Base-by-base conservation (phyloP, 1,139 yeast species). In the Blastobotrys ciferrii region DNA sequence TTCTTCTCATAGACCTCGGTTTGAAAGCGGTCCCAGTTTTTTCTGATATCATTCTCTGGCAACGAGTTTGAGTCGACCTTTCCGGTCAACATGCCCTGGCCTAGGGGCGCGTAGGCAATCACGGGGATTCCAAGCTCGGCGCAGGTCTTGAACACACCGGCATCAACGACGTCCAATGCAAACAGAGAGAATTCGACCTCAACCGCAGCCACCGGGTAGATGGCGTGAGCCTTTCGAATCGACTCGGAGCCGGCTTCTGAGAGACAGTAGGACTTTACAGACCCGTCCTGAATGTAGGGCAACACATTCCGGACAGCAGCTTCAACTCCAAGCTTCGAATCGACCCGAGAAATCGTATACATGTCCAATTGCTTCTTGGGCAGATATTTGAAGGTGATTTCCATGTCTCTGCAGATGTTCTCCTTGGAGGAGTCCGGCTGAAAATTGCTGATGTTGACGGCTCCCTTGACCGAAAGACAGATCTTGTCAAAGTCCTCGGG, bases 11-110 rank as follows among this genome's bases (percentile, higher is more conserved):
- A 70, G 60, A 73, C 74, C 45, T 84, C 91, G 33, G 74, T 79
- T 31, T 66, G 63, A 68, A 85, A 86, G 56, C 84, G 76, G 47
- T 80, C 91, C 37, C 80, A 61, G 40, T 31, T 32, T n/a, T 57
- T 59, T 56, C 88, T 74, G 49, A 79, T 51, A 61, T 84, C 94
- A 46, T 77, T 81, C 43, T 72, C 71, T 18, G 80, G 76, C 41
- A 81, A 62, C 47, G 74, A 76, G 3, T 69, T 69, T 3, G 68
- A 58, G 40, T 69, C 76, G 50, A 80, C 75, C 14, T 70, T 55
- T 49, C 92, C 94, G 5, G 94, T 82, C 52, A 88, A 74, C 50
- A 81, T 67, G 0, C 96, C 96, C 60, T 86, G 74, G n/a, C 88
- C 82, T 53, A 88, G 72, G 37, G 96, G 96, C 23, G 95, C 84